Percentiles rank a stretch among this genome's conserved stretches.
phyloP scores from a whole-genome alignment of 192 early-diverging fungal species.

The Linnemannia exigua region DNA sequence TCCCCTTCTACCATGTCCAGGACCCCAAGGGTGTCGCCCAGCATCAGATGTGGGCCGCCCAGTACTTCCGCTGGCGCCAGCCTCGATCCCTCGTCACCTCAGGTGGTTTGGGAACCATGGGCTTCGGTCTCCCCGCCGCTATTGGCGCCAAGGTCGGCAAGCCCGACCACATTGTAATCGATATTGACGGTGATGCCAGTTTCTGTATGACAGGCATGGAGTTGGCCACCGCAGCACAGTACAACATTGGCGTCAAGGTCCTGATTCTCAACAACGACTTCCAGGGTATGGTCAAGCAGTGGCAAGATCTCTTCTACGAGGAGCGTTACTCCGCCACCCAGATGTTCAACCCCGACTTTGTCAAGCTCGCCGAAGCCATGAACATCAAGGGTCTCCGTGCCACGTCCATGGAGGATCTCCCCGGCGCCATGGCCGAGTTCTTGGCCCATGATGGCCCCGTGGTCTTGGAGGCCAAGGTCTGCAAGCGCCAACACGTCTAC shows the following conservation, averaged over 20 bases:
- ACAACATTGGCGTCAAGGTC: slow-evolving; percentile 97
- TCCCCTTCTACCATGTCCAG: slow-evolving; percentile 88
- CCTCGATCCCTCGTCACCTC: slow-evolving; percentile 94
- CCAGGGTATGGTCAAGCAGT: slow-evolving; percentile 98
- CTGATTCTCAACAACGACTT: slow-evolving; percentile 98
- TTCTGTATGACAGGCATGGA: slow-evolving; percentile 99
- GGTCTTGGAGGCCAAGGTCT: slow-evolving; percentile 91
- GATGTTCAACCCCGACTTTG: slow-evolving; percentile 99
- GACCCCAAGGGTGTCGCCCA: slow-evolving; percentile 91
- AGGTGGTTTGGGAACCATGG: slow-evolving; percentile 99
- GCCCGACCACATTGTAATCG: slow-evolving; percentile 96
- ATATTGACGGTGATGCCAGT: slow-evolving; percentile 98
- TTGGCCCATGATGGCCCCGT: slow-evolving; percentile 88
- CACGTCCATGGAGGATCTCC: slow-evolving; percentile 87
- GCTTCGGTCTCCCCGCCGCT: slow-evolving; percentile 95
- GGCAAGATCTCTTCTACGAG: slow-evolving; percentile 98
- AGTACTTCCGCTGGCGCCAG: slow-evolving; percentile 92
- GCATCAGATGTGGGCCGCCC: slow-evolving; percentile 99
- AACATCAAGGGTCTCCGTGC: slow-evolving; percentile 90
- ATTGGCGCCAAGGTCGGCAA: slow-evolving; percentile 97
- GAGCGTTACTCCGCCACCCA: slow-evolving; percentile 94
- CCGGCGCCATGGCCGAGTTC: slow-evolving; percentile 91
- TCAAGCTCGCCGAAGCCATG: slow-evolving; percentile 97
- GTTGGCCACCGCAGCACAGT: slow-evolving; percentile 97
- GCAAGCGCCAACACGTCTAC: slow-evolving; percentile 94